Evolutionary conservation across 2,329 filamentous ascomycete species (phyloP).

Genomic region (Teratosphaeriaceae sp.): DNA sequence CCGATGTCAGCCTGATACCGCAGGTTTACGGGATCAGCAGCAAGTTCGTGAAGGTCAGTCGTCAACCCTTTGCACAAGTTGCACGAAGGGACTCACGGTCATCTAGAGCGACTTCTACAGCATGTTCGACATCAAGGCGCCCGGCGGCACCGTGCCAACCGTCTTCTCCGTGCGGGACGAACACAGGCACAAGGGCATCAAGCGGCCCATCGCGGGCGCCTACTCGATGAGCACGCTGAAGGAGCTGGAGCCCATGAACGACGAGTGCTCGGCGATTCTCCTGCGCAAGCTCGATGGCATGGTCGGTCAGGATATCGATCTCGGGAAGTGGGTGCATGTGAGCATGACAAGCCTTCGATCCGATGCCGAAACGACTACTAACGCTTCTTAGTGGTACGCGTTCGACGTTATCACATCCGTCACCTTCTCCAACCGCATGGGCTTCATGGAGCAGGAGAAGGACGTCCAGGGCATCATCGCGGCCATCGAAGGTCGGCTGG

Average conservation of each 20-base stretch:
- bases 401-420: slow-evolving; percentile 64
- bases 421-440: slow-evolving; percentile 16
- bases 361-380: background rate
- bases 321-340: slow-evolving; percentile 18
- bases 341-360: background rate
- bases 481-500: slow-evolving; percentile 17
- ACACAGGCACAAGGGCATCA: slow-evolving; percentile 34
- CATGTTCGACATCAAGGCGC: slow-evolving; percentile 18
- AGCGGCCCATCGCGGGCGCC: slow-evolving; percentile 20
- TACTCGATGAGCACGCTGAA: slow-evolving; percentile 18
- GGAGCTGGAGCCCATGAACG: slow-evolving; percentile 20
- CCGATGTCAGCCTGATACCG: slow-evolving; percentile 60
- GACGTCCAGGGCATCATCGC: slow-evolving; percentile 18
- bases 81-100: background rate
- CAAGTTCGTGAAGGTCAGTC: slow-evolving; percentile 15
- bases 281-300: slow-evolving; percentile 13
- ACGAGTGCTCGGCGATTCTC: slow-evolving; percentile 18
- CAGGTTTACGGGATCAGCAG: slow-evolving; percentile 42
- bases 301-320: slow-evolving; percentile 15
- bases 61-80: slow-evolving; percentile 1
- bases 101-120: slow-evolving; percentile 20
- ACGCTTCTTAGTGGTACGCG: slow-evolving; percentile 45
- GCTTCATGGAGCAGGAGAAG: slow-evolving; percentile 13
- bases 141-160: background rate
- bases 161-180: slow-evolving; percentile 38